Evolutionary conservation across 225 moss, liverwort and hornwort genomes (phyloP), one percentile per base, ranked within the genome.

Genomic region (Asterella californica): DNA sequence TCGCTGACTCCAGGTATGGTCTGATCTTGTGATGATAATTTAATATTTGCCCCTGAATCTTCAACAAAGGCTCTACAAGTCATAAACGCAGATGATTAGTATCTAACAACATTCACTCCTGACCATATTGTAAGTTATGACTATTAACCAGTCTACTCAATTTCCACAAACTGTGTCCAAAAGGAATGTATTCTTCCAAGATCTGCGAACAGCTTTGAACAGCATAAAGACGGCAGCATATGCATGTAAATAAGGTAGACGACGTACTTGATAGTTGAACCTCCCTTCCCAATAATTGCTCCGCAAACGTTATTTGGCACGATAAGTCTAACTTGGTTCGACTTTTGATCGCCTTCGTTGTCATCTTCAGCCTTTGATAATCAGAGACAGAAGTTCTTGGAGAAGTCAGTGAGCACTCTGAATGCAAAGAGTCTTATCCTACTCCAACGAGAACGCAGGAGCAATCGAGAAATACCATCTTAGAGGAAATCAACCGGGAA

Each of bases 211-310:
- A 42, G 42, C 42, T 42, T 42, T 42, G 4, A 69, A 38, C 37
- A 5, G 38, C 68, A 37, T 34, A 11, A 68, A 37, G 19, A 32
- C 4, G 73, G 1, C 42, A 42, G 42, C 42, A 42, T 42, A 3
- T 7, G 7, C 6, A 32, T 30, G 42, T 60, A 0, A 22, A 60
- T n/a, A 0, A 69, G 21, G 37, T 33, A 24, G 48, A n/a, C 54
- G 62, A 67, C 86, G 27, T 89, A 89, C 89, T 89, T 89, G 68
- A 89, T 89, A 50, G 89, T 89, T 72, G 87, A 82, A 76, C 89
- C 89, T 74, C 89, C 86, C 68, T 89, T 89, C 72, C 89, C 89
- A 74, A 89, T 89, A 76, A 89, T 89, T 25, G 89, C 89, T 83
- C 89, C 89, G 70, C 89, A 89, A 5, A 89, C 86, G 76, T 87